phyloP scores from a whole-genome alignment of 2,329 filamentous ascomycete genomes.

The Pezicula rhizophila region DNA sequence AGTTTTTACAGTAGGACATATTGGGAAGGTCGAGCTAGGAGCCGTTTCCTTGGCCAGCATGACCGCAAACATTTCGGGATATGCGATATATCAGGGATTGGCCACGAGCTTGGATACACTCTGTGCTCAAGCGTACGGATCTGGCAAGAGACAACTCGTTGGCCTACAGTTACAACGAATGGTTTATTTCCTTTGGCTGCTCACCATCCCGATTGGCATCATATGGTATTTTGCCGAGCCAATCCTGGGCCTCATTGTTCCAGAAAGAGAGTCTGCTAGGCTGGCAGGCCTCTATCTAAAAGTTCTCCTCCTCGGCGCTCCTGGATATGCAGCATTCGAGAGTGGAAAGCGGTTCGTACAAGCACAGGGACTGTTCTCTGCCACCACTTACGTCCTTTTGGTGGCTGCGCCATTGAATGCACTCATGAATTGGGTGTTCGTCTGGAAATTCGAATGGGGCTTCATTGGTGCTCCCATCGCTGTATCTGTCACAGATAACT shows the following conservation, averaged over 20 bases:
- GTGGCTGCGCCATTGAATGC: constrained; percentile 72
- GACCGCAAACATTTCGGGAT: constrained; percentile 74
- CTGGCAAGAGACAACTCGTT: constrained; percentile 81
- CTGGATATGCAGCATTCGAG: constrained; percentile 72
- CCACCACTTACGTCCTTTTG: constrained; percentile 70
- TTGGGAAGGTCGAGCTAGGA: constrained; percentile 65
- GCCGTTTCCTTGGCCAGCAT: constrained; percentile 67
- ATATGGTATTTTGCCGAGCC: constrained; percentile 65
- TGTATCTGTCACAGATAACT: constrained; percentile 66
- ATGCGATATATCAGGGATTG: constrained; percentile 75
- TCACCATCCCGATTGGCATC: constrained; percentile 66
- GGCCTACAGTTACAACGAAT: constrained; percentile 78
- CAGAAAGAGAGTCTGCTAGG: constrained; percentile 62
- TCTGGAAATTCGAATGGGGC: constrained; percentile 63
- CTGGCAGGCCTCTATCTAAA: constrained; percentile 71
- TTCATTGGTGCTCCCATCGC: constrained; percentile 79
- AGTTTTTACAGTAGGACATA: constrained; percentile 70
- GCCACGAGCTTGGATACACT: constrained; percentile 88
- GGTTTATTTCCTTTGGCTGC: constrained; percentile 67
- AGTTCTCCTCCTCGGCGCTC: constrained; percentile 63
- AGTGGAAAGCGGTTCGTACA: constrained; percentile 74
- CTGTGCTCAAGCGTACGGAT: constrained; percentile 90
- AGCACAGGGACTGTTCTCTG: constrained; percentile 76
- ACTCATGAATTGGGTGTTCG: constrained; percentile 72
- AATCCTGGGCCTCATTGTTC: constrained; percentile 62